A percentile compares a stretch with the other conserved stretches of the same genome.
These are phyloP conservation scores for Hibiscus syriacus DNA, from an alignment of 345 rosid species.

Conservation along the genomic window DNA sequence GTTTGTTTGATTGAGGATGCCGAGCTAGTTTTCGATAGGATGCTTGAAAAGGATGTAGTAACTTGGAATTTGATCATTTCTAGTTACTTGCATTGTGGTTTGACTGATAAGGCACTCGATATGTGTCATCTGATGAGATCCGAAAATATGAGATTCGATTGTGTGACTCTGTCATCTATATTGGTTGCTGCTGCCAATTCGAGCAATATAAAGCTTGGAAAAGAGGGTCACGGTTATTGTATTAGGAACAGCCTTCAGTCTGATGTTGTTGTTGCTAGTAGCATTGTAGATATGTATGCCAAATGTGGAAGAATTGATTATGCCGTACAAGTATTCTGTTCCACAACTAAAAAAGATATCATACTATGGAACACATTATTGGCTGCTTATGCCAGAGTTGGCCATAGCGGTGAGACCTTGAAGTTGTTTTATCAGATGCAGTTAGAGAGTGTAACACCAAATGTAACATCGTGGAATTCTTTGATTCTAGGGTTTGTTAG, in stretches of 20 bases:
- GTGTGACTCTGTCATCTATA: too few relatives aligned
- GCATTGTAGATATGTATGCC: constrained; percentile 50
- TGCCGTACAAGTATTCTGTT: constrained; percentile 46
- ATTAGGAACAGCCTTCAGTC: constrained; percentile 49
- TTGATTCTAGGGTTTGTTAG: constrained; percentile 48
- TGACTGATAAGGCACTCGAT: constrained; percentile 42
- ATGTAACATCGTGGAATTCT: constrained; percentile 62
- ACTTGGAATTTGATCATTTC: constrained; percentile 68
- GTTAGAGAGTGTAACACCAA: constrained; percentile 51
- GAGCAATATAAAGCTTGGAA: constrained; percentile 38
- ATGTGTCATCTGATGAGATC: constrained; percentile 42
- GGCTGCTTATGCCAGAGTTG: constrained; percentile 57
- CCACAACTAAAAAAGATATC: constrained; percentile 36
- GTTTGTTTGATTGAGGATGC: constrained; percentile 62
- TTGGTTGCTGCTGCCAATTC: constrained; percentile 44
- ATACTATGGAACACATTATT: constrained; percentile 57
- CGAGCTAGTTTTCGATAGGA: constrained; percentile 47
- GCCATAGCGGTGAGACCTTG: constrained; percentile 47
- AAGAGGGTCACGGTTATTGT: constrained; percentile 58
- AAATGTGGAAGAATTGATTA: constrained; percentile 45
- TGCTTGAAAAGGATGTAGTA: constrained; percentile 30
- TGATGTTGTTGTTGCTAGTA: constrained; percentile 45
- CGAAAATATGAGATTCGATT: constrained; percentile 65
- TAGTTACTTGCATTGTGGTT: constrained; percentile 12
- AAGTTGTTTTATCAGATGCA: constrained; percentile 73